Percentiles rank a stretch among this genome's conserved stretches.
phyloP scores from a whole-genome alignment of 2,329 filamentous ascomycete species.

The Byssochlamys sp. region DNA sequence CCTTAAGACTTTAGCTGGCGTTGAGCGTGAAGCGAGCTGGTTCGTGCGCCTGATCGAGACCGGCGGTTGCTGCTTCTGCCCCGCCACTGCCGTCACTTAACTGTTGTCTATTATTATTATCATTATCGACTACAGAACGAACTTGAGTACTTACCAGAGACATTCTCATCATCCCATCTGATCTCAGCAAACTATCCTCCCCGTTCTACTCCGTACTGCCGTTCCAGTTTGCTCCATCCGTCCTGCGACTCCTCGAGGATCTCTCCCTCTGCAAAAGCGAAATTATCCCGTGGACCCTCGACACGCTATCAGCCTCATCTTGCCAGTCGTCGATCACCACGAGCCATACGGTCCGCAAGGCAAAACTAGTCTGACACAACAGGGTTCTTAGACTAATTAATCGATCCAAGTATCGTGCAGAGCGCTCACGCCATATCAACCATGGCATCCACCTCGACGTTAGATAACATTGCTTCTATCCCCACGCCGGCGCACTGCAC shows the following conservation, averaged over 20 bases:
- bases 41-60: background rate
- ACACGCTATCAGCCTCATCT: background rate
- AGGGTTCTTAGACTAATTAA: background rate
- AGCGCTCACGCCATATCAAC: background rate
- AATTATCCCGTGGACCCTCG: background rate
- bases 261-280: background rate
- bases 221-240: background rate
- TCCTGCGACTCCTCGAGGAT: background rate
- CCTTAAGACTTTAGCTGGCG: background rate
- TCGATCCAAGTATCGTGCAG: background rate
- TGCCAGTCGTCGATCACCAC: background rate
- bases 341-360: background rate
- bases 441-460: background rate
- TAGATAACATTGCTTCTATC: slow-evolving; percentile 15
- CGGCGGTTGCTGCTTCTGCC: background rate
- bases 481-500: slow-evolving; percentile 65
- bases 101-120: too few species aligned
- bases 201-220: background rate
- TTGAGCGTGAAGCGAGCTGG: background rate
- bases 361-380: background rate
- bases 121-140: too few species aligned
- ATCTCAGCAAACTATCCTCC: background rate
- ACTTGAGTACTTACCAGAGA: background rate
- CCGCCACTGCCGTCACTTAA: background rate
- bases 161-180: background rate